Evolutionary conservation across 345 rosid species (phyloP), one percentile per base, ranked within the genome.

Genomic region (Corchorus olitorius): DNA sequence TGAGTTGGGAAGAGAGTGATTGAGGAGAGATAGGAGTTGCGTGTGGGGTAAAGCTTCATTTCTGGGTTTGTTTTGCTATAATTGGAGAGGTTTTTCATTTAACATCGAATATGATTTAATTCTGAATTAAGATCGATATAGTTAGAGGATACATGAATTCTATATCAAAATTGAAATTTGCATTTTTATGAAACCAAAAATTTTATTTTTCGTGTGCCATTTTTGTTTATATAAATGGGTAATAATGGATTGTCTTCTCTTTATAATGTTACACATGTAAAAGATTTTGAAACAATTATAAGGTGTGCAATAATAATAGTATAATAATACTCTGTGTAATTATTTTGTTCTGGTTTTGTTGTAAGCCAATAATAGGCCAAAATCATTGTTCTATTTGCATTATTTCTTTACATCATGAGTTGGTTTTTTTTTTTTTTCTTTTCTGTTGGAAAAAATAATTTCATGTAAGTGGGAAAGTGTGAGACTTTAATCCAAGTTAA

Each of bases 331-430:
- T 20, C 3, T 39, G 68, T 8, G 68, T 39, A 39, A 64, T 64
- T 16, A 64, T 39, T 64, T 64, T 37, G 68, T 64, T 39, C 39
- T 64, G 68, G 68, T 64, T 63, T 64, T 17, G 68, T 64, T 64
- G 50, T 41, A 65, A 39, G 69, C 54, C 71, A 46, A 66, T 61
- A 4, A 6, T 45, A 45, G 46, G 33, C 20, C 58, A 33, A 68
- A 68, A 68, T 68, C 72, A 69, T 69, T 66, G 54, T 48, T 48
- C 39, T 3, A 48, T 67, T 16, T 52, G 60, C 60, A 52, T 49
- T 56, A 58, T 49, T 65, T n/a, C 43, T 12, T 33, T 13, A 60
- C 17, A 33, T 60, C 0, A 61, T 13, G 63, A 59, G 20, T 8
- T 8, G 0, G 0, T 2, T 59, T 22, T 11, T 27, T 11, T 22